Evolutionary conservation across 352 stramenopile genomes (phyloP).

Genomic region (Pythium pyrilobum): DNA sequence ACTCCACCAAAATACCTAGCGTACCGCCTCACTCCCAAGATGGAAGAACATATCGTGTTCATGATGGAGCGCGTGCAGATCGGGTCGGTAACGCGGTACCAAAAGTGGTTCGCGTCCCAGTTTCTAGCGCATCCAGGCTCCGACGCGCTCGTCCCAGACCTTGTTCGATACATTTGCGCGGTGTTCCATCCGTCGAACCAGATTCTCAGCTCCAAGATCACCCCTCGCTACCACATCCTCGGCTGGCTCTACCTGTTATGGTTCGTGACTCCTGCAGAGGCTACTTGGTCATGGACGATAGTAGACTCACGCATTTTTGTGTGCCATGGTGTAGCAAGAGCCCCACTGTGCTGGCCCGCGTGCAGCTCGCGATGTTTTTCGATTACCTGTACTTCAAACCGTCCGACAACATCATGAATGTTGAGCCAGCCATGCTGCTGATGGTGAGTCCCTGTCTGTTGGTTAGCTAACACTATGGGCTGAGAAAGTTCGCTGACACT

Average conservation of each 20-base stretch:
- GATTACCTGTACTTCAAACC: slow-evolving; percentile 84
- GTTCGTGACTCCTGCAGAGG: no score
- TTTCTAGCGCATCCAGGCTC: slow-evolving; percentile 65
- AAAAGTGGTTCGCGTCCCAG: slow-evolving; percentile 84
- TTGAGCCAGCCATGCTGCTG: slow-evolving; percentile 77
- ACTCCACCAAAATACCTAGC: slow-evolving; percentile 75
- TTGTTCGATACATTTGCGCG: slow-evolving; percentile 80
- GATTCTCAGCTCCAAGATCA: slow-evolving; percentile 77
- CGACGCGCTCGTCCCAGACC: slow-evolving; percentile 70
- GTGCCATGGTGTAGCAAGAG: slow-evolving; percentile 45
- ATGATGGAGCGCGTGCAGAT: slow-evolving; percentile 84
- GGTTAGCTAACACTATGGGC: neutral
- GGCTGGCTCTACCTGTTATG: slow-evolving; percentile 83
- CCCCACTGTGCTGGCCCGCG: slow-evolving; percentile 56
- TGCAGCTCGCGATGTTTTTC: slow-evolving; percentile 85
- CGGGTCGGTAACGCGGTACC: slow-evolving; percentile 70
- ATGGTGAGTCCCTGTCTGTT: slow-evolving; percentile 41
- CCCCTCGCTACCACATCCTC: slow-evolving; percentile 80
- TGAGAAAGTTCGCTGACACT: neutral
- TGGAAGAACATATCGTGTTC: slow-evolving; percentile 83
- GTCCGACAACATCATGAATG: slow-evolving; percentile 76
- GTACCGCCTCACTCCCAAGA: slow-evolving; percentile 77
- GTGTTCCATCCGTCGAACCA: slow-evolving; percentile 84
- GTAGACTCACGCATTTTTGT: neutral
- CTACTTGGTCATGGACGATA: no score